A percentile compares a stretch with the other conserved stretches of the same genome.
Conservation (phyloP, 2,329 filamentous ascomycete species). For the Apiospora malaysiana region DNA sequence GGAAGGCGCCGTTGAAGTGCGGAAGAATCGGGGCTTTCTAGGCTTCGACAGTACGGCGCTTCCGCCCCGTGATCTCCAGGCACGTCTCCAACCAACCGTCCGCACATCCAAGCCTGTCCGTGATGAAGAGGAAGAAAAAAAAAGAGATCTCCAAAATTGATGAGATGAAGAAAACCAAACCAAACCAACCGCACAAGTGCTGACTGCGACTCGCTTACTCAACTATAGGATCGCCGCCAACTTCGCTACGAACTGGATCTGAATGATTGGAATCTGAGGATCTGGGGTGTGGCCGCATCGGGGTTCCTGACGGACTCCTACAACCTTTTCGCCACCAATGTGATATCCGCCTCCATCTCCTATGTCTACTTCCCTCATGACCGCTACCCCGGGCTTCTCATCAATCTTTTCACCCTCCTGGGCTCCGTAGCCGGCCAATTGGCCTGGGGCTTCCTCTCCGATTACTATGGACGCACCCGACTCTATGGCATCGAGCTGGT, state of each 20-base stretch:
- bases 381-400: conserved; percentile 47
- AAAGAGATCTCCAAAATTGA: too few species aligned
- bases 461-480: conserved; percentile 59
- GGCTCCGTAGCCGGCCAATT: conserved; percentile 61
- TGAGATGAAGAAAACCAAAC: background rate
- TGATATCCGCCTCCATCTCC: conserved; percentile 57
- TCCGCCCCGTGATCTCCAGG: conserved; percentile 54
- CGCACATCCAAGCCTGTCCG: background rate
- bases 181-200: conserved; percentile 4
- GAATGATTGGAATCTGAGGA: conserved; percentile 60
- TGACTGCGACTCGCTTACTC: conserved; percentile 21
- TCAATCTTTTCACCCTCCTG: conserved; percentile 57
- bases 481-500: conserved; percentile 63
- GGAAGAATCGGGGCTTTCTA: conserved; percentile 56
- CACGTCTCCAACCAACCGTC: conserved; percentile 34
- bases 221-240: conserved; percentile 54
- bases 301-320: conserved; percentile 61
- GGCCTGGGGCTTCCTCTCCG: conserved; percentile 59
- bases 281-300: conserved; percentile 61
- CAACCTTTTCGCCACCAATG: conserved; percentile 61
- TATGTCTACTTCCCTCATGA: conserved; percentile 58
- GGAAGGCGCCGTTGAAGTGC: conserved; percentile 37
- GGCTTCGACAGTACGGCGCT: conserved; percentile 58
- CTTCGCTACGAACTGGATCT: conserved; percentile 59
- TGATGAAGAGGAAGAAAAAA: background rate